Evolutionary conservation across 768 basidiomycete genomes (phyloP).

Genomic region (Trametes maxima): DNA sequence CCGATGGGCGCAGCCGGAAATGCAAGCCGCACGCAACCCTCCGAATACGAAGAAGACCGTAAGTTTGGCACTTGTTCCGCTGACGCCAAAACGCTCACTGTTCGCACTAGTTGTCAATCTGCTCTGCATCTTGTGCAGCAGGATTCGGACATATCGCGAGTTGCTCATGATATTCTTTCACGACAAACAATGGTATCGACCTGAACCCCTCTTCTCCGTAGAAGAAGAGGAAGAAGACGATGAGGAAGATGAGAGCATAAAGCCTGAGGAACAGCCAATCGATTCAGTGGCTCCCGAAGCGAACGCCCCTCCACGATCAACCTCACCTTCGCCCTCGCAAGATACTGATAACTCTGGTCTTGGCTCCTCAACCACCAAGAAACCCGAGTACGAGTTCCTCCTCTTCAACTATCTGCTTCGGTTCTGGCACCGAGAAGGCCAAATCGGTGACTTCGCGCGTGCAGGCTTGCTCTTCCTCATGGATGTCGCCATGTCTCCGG

Average conservation of each 20-base stretch:
- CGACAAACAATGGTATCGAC: slow-evolving; percentile 85
- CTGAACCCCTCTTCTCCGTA: slow-evolving; percentile 72
- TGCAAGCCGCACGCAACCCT: slow-evolving; percentile 67
- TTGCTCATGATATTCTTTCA: slow-evolving; percentile 97
- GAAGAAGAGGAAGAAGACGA: slow-evolving; percentile 73
- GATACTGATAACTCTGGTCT: slow-evolving; percentile 55
- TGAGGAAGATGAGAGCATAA: slow-evolving; percentile 47
- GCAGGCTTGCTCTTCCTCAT: slow-evolving; percentile 92
- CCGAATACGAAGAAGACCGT: slow-evolving; percentile 89
- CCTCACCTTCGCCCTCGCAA: slow-evolving; percentile 67
- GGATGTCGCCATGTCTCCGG: slow-evolving; percentile 93
- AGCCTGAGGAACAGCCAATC: slow-evolving; percentile 25
- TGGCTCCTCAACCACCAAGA: slow-evolving; percentile 48
- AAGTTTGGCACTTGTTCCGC: slow-evolving; percentile 35
- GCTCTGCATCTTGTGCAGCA: slow-evolving; percentile 88
- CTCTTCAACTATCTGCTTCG: slow-evolving; percentile 95
- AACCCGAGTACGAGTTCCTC: slow-evolving; percentile 92
- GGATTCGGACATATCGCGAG: slow-evolving; percentile 86
- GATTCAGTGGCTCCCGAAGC: background rate
- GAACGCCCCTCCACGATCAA: slow-evolving; percentile 28
- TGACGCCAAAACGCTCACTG: slow-evolving; percentile 8
- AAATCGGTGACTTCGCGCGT: slow-evolving; percentile 91
- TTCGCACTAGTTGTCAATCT: slow-evolving; percentile 75
- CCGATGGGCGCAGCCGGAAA: slow-evolving; percentile 85
- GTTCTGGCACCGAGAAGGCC: slow-evolving; percentile 92